These are phyloP conservation scores for Colletotrichum chlorophyti DNA, from an alignment of 2,329 filamentous ascomycete species.

Conservation along the genomic window DNA sequence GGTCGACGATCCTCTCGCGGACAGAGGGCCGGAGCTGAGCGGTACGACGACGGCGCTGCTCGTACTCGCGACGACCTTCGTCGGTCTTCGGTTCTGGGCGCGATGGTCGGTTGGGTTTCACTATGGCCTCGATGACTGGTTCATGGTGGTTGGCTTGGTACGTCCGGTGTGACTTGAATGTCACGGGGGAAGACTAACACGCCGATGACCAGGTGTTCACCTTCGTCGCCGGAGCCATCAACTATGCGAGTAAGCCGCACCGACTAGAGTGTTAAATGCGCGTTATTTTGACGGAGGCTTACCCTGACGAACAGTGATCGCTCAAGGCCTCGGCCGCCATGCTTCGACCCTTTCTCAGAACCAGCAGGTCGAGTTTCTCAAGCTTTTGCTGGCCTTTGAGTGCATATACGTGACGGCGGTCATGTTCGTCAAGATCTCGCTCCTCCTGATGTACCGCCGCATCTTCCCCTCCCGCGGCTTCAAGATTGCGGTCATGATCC, in stretches of 20 bases:
- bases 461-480: slow-evolving; percentile 22
- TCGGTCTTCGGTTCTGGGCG: slow-evolving; percentile 19
- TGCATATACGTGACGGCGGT: slow-evolving; percentile 22
- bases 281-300: background rate
- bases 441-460: slow-evolving; percentile 27
- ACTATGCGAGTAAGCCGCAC: slow-evolving; percentile 20
- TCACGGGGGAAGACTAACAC: background rate
- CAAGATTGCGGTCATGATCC: slow-evolving; percentile 14
- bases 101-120: slow-evolving; percentile 18
- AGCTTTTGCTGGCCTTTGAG: slow-evolving; percentile 22
- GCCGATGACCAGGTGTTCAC: background rate
- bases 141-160: slow-evolving; percentile 22
- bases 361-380: slow-evolving; percentile 15
- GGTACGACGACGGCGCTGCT: slow-evolving; percentile 18
- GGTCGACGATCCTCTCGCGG: slow-evolving; percentile 10
- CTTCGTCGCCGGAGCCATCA: slow-evolving; percentile 15
- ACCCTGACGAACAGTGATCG: slow-evolving; percentile 15
- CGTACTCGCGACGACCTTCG: slow-evolving; percentile 19
- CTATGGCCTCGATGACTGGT: slow-evolving; percentile 22
- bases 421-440: slow-evolving; percentile 26
- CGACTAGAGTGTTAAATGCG: background rate
- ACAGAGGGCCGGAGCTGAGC: slow-evolving; percentile 19
- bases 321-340: slow-evolving; percentile 17
- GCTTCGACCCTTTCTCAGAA: slow-evolving; percentile 13
- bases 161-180: background rate